Conservation (phyloP, 495 filamentous ascomycete species). For the Penicillium soppii region DNA sequence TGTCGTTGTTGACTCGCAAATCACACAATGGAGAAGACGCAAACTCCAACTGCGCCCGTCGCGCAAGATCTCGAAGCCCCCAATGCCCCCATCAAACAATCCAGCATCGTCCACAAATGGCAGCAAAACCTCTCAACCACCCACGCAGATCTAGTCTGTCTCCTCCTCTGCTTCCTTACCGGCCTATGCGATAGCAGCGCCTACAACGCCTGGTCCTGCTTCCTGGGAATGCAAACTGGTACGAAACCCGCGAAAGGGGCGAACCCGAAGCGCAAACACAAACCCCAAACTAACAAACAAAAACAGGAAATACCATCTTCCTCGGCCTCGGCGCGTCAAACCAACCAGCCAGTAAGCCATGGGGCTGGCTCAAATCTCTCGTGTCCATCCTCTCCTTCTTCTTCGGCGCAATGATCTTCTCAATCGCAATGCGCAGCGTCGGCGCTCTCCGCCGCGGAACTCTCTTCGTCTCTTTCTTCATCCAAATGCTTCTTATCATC, state of each 20-base stretch:
- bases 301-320: conserved; percentile 64
- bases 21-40: conserved; percentile 27
- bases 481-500: conserved; percentile 55
- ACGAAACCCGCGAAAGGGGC: conserved; percentile 35
- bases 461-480: conserved; percentile 55
- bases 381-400: conserved; percentile 58
- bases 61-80: conserved; percentile 25
- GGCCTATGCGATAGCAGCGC: conserved; percentile 61
- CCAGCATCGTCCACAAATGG: conserved; percentile 24
- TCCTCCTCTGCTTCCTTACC: conserved; percentile 56
- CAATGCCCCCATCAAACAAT: conserved; percentile 12
- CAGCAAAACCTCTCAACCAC: conserved; percentile 37
- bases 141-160: conserved; percentile 53
- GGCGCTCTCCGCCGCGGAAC: conserved; percentile 49
- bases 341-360: conserved; percentile 49
- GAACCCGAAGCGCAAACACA: background rate
- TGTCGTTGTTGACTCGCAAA: no score
- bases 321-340: conserved; percentile 60
- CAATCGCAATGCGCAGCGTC: conserved; percentile 31
- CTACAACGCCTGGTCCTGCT: conserved; percentile 62
- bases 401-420: conserved; percentile 52
- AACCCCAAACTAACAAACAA: background rate
- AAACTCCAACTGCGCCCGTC: background rate
- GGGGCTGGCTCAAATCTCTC: conserved; percentile 64
- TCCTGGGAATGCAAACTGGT: conserved; percentile 65